Evolutionary conservation across 1,139 yeast species (phyloP).

Genomic region (Geotrichum europaeum): DNA sequence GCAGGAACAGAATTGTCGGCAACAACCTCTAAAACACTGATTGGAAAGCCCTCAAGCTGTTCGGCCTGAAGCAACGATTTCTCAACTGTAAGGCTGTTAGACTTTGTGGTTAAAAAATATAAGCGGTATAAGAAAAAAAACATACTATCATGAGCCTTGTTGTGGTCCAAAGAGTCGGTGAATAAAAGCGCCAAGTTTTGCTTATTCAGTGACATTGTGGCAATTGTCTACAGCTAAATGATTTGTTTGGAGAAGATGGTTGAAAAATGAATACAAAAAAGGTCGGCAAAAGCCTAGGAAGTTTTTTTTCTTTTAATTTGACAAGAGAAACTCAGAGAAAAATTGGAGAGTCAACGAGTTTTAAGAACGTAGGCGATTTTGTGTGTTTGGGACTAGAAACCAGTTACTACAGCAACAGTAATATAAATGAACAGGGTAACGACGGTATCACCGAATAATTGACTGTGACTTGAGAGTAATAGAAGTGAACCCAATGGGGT

Average conservation of each 20-base stretch:
- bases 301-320: neutral
- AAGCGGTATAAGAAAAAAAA: neutral
- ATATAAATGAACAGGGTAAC: neutral
- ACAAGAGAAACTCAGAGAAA: neutral
- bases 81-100: constrained; percentile 31
- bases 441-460: constrained; percentile 28
- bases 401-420: neutral
- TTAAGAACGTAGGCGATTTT: neutral
- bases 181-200: constrained; percentile 14
- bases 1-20: constrained; percentile 52
- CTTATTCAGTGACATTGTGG: constrained; percentile 9
- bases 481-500: constrained; percentile 32
- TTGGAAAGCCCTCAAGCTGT: constrained; percentile 62
- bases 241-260: neutral
- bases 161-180: constrained; percentile 19
- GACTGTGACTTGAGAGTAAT: constrained; percentile 34
- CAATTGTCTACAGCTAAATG: neutral
- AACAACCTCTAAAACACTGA: constrained; percentile 68
- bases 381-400: neutral
- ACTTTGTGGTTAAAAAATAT: neutral
- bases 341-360: neutral
- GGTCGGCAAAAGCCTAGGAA: neutral
- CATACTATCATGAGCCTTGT: constrained; percentile 18
- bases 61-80: constrained; percentile 53
- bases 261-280: neutral